Evolutionary conservation across 2,329 filamentous ascomycete species (phyloP).

Genomic region (Fusarium coicis): DNA sequence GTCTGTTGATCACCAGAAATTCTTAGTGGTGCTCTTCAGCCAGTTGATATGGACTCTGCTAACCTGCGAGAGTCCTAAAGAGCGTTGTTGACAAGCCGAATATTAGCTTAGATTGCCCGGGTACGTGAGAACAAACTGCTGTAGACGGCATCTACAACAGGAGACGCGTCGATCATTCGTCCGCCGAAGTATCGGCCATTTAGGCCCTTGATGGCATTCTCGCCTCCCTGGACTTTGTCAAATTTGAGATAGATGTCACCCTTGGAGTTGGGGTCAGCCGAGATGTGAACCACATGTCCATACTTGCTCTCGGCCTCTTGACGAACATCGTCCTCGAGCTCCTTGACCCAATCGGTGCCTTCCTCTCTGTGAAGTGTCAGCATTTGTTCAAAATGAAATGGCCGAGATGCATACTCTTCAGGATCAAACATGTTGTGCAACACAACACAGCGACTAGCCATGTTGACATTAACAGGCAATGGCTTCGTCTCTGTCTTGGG

Average conservation of each 20-base stretch:
- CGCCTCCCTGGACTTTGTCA: slow-evolving; percentile 91
- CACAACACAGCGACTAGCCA: slow-evolving; percentile 92
- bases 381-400: neutral
- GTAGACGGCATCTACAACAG: slow-evolving; percentile 98
- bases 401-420: slow-evolving; percentile 75
- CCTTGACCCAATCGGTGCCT: slow-evolving; percentile 89
- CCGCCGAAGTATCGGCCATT: slow-evolving; percentile 97
- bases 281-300: slow-evolving; percentile 96
- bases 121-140: slow-evolving; percentile 93
- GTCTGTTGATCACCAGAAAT: slow-evolving; percentile 43
- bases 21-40: slow-evolving; percentile 44
- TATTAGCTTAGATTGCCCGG: slow-evolving; percentile 79
- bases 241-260: slow-evolving; percentile 99
- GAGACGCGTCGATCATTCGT: slow-evolving; percentile 90
- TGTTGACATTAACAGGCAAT: slow-evolving; percentile 86
- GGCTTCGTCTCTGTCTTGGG: slow-evolving; percentile 83
- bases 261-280: slow-evolving; percentile 90
- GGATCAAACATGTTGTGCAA: slow-evolving; percentile 97
- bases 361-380: slow-evolving; percentile 73
- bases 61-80: slow-evolving; percentile 62
- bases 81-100: slow-evolving; percentile 54
- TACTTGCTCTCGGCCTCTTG: slow-evolving; percentile 95
- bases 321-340: slow-evolving; percentile 93
- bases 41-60: slow-evolving; percentile 45
- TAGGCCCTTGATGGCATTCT: slow-evolving; percentile 97